Base-by-base conservation (phyloP, 2,329 filamentous ascomycete genomes). In the Neurospora sp. region DNA sequence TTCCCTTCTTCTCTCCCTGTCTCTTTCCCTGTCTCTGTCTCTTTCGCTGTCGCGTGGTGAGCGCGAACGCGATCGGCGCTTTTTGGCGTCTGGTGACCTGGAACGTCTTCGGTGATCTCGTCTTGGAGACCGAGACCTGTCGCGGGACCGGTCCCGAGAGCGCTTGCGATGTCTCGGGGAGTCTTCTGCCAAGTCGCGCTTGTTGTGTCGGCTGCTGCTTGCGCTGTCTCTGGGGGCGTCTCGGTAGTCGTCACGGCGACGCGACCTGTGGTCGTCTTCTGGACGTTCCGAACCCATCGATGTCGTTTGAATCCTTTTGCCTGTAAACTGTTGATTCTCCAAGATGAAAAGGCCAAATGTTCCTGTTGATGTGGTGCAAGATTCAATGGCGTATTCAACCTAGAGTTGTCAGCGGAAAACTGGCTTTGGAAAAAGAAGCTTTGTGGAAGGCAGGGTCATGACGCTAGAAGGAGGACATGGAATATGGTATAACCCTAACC, bases 61-160 rank as follows among this genome's bases (percentile, higher is more conserved):
- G 23, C 28, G 28, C 6, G 75, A 75, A 8, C 70, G 71, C 3
- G 74, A 74, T 70, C 73, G 72, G 23, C 68, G 71, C 28, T 72
- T 70, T 46, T 66, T 70, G 62, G 70, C 69, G 19, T 70, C 72
- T 11, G 74, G 74, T 19, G 73, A 72, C 67, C 72, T 73, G 17
- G 76, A 77, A 7, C 75, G 73, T 36, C 72, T 72, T 39, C 72
- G 72, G 17, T 70, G 42, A 3, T 69, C 66, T 33, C 70, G 68
- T 28, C 74, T 73, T 28, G 72, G 68, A 5, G 73, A 75, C 36
- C 36, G 39, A n/a, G 67, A 67, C 15, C 68, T 39, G n/a, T 68
- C 15, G 23, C 38, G 67, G 9, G 43, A 28, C 15, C 68, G 38
- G 28, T 68, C 58, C 42, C 72, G 69, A 36, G 72, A 66, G n/a